Conservation (phyloP, 2,329 filamentous ascomycete species). For the Claviceps monticola region DNA sequence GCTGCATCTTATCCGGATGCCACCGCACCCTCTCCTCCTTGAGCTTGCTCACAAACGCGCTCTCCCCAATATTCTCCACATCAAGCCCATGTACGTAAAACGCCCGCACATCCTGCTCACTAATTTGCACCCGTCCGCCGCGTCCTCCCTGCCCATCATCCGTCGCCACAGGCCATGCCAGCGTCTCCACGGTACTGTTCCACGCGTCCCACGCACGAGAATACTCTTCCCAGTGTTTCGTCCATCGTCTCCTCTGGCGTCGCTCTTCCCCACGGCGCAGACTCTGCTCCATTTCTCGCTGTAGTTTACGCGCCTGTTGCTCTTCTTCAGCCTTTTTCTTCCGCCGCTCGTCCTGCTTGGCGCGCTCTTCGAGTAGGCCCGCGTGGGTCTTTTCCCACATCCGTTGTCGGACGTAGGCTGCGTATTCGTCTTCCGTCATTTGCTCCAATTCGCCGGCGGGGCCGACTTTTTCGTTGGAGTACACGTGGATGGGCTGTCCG, state of each 20-base stretch:
- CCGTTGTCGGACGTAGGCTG: slow-evolving; percentile 63
- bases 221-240: slow-evolving; percentile 52
- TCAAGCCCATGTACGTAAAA: slow-evolving; percentile 49
- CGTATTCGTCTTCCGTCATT: slow-evolving; percentile 92
- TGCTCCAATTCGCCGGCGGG: slow-evolving; percentile 50
- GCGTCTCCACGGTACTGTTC: slow-evolving; percentile 27
- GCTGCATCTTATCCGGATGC: slow-evolving; percentile 98
- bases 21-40: slow-evolving; percentile 82
- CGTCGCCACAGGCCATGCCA: slow-evolving; percentile 58
- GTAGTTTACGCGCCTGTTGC: slow-evolving; percentile 35
- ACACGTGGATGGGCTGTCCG: slow-evolving; percentile 82
- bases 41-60: slow-evolving; percentile 36
- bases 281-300: slow-evolving; percentile 54
- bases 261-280: slow-evolving; percentile 54
- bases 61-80: slow-evolving; percentile 29
- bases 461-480: slow-evolving; percentile 36
- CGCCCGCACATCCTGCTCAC: slow-evolving; percentile 44
- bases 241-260: slow-evolving; percentile 38
- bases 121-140: slow-evolving; percentile 26
- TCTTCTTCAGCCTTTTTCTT: slow-evolving; percentile 38
- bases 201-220: slow-evolving; percentile 44
- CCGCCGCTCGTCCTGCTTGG: slow-evolving; percentile 40
- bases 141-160: slow-evolving; percentile 34
- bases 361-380: slow-evolving; percentile 65
- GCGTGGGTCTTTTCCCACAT: slow-evolving; percentile 97